Percentiles rank a stretch among this genome's conserved stretches.
phyloP scores from a whole-genome alignment of 805 yeast species.

The Saccharomycopsis synnaedendra region DNA sequence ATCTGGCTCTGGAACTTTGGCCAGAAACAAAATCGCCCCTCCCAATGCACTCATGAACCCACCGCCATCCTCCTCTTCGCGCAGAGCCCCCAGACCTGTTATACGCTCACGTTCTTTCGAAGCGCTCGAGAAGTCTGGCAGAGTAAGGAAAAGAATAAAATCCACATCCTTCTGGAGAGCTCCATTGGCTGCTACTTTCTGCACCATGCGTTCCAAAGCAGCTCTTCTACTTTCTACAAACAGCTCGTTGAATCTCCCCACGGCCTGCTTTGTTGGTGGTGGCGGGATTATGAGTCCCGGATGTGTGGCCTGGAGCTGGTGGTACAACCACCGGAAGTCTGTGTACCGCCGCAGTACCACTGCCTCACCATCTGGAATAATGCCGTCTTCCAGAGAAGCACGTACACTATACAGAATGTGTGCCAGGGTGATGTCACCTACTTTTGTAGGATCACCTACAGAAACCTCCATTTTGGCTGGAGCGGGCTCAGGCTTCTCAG shows the following conservation, averaged over 20 bases:
- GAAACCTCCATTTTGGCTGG: slow-evolving; percentile 39
- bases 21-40: slow-evolving; percentile 45
- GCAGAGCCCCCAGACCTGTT: slow-evolving; percentile 41
- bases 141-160: slow-evolving; percentile 64
- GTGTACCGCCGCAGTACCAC: slow-evolving; percentile 76
- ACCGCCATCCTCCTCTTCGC: slow-evolving; percentile 29
- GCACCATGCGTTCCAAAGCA: slow-evolving; percentile 79
- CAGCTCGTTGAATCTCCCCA: slow-evolving; percentile 84
- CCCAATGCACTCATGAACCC: slow-evolving; percentile 63
- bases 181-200: slow-evolving; percentile 49
- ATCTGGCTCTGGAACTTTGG: slow-evolving; percentile 68
- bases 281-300: slow-evolving; percentile 92
- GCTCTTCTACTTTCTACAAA: slow-evolving; percentile 80
- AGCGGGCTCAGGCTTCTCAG: slow-evolving; percentile 15
- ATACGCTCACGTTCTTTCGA: slow-evolving; percentile 59
- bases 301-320: slow-evolving; percentile 73
- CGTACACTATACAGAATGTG: slow-evolving; percentile 80
- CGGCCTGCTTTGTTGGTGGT: slow-evolving; percentile 88
- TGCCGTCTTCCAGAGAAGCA: slow-evolving; percentile 28
- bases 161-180: slow-evolving; percentile 60
- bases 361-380: slow-evolving; percentile 28
- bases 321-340: slow-evolving; percentile 91
- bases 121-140: slow-evolving; percentile 56
- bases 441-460: slow-evolving; percentile 85
- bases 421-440: slow-evolving; percentile 81